These are phyloP conservation scores for Pseudofabraea citricarpa DNA, from an alignment of 2,329 filamentous ascomycete species.

Conservation along the genomic window DNA sequence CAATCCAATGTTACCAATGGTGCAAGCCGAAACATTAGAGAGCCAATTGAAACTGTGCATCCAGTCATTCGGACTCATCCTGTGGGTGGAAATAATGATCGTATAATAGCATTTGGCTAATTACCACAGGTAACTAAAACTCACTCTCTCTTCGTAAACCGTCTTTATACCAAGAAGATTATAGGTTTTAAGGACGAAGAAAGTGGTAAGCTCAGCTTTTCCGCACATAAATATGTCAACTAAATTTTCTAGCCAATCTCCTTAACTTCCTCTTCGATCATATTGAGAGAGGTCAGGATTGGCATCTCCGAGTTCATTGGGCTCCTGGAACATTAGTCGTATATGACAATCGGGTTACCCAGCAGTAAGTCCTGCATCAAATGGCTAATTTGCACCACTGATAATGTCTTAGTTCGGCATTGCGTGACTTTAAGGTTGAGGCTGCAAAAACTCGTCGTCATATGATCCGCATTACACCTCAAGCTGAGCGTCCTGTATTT, in stretches of 20 bases:
- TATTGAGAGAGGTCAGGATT: conserved; percentile 64
- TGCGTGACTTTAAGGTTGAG: conserved; percentile 75
- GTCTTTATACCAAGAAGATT: conserved; percentile 59
- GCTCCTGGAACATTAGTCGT: conserved; percentile 70
- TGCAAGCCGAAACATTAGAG: too few species aligned
- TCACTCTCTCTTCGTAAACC: conserved; percentile 73
- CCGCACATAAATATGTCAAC: too few species aligned
- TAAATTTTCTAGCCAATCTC: too few species aligned
- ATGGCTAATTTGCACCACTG: too few species aligned
- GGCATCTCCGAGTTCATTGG: conserved; percentile 71
- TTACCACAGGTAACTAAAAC: too few species aligned
- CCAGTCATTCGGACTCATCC: too few species aligned
- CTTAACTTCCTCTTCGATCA: conserved; percentile 70
- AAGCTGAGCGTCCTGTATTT: conserved; percentile 61
- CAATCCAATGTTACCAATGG: too few species aligned
- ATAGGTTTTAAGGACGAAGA: conserved; percentile 56
- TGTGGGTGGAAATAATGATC: too few species aligned
- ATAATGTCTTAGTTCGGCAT: conserved; percentile 44
- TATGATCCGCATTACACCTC: conserved; percentile 74
- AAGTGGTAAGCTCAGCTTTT: too few species aligned
- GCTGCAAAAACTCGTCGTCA: conserved; percentile 70
- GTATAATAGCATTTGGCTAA: too few species aligned
- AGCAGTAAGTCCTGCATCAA: too few species aligned
- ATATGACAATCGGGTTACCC: conserved; percentile 63
- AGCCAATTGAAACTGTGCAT: conserved; percentile 72